Base-by-base conservation (phyloP, 2,329 filamentous ascomycete genomes). In the Penicillium sp. region DNA sequence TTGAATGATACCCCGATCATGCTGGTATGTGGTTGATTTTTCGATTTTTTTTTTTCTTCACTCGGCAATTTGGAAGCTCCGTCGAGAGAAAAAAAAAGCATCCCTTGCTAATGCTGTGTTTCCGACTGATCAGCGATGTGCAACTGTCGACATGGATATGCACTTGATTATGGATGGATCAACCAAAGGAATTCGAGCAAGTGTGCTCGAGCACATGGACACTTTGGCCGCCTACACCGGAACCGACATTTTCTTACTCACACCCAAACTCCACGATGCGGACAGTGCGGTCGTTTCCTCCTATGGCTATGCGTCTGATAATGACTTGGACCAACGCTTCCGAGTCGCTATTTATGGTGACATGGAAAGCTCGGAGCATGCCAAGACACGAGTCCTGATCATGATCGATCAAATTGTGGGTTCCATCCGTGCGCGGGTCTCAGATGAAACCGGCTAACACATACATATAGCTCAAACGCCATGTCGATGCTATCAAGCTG, bases 271-370 rank as follows among this genome's bases (percentile, higher is more conserved):
- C 62, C 87, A 89, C 27, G 85, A 88, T 70, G 89, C 90, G 13
- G 87, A 96, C 65, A 87, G 89, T 45, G 87, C 89, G 55, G 84
- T 87, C 42, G 81, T 90, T 61, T 90, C 90, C 46, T 91, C 90
- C 63, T 87, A 87, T 71, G 85, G 85, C 29, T 90, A 91, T 69
- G 86, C 87, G 37, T 88, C 95, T 69, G 88, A 95, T 69, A 90
- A 90, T 65, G 89, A 91, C 68, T 80, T 88, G 67, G 93, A 97
- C 74, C 90, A 95, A 74, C 87, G 93, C 66, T 92, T 96, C 81
- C 88, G 93, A 71, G 89, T 97, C 59, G 90, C 91, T 67, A 96
- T 99, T 63, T 99, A 95, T 69, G 93, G 95, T 54, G 95, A 99
- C 72, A 89, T 95, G 76, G 87, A 98, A 78, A 96, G 92, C 65